Evolutionary conservation across 768 basidiomycete genomes (phyloP).

Genomic region (Rhodotorula diobovata): DNA sequence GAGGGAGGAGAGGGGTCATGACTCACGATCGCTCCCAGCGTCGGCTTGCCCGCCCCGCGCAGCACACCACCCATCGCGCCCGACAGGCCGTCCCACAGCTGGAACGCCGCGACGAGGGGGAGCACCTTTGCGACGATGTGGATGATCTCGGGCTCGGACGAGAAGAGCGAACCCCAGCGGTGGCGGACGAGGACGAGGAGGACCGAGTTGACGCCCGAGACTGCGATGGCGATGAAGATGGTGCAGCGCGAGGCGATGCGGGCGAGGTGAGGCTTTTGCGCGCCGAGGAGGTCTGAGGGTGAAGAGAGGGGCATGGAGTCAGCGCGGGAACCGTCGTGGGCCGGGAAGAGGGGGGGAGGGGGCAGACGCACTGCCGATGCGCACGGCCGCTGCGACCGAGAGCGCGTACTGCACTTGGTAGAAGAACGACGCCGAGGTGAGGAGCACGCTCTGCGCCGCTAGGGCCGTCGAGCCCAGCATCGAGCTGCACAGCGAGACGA

Average conservation of each 20-base stretch:
- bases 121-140: constrained; percentile 63
- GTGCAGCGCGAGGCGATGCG: constrained; percentile 62
- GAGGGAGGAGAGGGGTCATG: not conserved
- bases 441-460: constrained; percentile 81
- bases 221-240: constrained; percentile 60
- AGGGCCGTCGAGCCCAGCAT: constrained; percentile 74
- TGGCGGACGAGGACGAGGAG: constrained; percentile 42
- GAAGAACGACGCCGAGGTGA: constrained; percentile 41
- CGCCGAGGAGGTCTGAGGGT: constrained; percentile 68
- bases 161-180: constrained; percentile 71
- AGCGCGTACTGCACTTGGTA: constrained; percentile 81
- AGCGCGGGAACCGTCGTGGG: constrained; percentile 51
- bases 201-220: constrained; percentile 55
- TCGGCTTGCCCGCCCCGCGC: constrained; percentile 75
- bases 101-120: constrained; percentile 60
- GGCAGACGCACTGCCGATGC: constrained; percentile 51
- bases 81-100: constrained; percentile 65
- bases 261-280: constrained; percentile 68
- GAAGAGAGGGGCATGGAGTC: no score
- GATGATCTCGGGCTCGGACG: constrained; percentile 60
- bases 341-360: not conserved
- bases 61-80: constrained; percentile 71
- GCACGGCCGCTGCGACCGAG: constrained; percentile 75
- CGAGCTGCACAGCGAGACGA: constrained; percentile 50
- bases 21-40: constrained; percentile 36